A percentile compares a stretch with the other conserved stretches of the same genome.
Evolutionary conservation across 1,139 yeast species (phyloP).

Genomic region (Hyphopichia buzzinii): DNA sequence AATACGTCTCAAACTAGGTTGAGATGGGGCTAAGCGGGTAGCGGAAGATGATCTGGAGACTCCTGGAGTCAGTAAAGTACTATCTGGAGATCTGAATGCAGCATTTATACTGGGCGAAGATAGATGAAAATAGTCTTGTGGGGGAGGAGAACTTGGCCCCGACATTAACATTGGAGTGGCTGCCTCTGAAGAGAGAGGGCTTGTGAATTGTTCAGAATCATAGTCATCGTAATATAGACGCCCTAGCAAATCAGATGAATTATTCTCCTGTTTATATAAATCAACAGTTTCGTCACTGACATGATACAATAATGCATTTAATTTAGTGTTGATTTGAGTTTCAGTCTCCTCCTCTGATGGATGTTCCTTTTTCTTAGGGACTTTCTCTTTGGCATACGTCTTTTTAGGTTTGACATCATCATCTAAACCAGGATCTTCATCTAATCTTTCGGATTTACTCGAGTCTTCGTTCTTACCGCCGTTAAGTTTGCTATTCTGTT

Average conservation of each 20-base stretch:
- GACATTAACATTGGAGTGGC: slow-evolving; percentile 14
- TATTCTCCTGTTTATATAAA: slow-evolving; percentile 37
- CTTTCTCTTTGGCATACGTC: slow-evolving; percentile 14
- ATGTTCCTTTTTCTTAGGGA: slow-evolving; percentile 3
- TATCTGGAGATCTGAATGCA: neutral
- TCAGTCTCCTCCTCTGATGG: slow-evolving; percentile 22
- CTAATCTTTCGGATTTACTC: neutral
- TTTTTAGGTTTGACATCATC: slow-evolving; percentile 8
- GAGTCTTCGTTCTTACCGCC: neutral
- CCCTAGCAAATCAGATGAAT: slow-evolving; percentile 42
- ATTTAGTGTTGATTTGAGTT: slow-evolving; percentile 38
- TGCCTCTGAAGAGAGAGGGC: slow-evolving; percentile 20
- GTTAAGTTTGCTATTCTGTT: neutral
- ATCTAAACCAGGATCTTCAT: slow-evolving; percentile 5
- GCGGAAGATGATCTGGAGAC: slow-evolving; percentile 8
- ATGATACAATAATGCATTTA: slow-evolving; percentile 41
- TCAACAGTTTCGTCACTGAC: slow-evolving; percentile 43
- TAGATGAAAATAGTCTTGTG: slow-evolving; percentile 6
- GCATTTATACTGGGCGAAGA: slow-evolving; percentile 7
- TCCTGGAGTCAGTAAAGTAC: neutral
- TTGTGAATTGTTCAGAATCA: slow-evolving; percentile 30
- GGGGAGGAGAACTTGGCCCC: slow-evolving; percentile 5
- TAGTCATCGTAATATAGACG: slow-evolving; percentile 46
- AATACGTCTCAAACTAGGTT: slow-evolving; percentile 6
- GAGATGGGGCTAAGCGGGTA: slow-evolving; percentile 9